A percentile compares a stretch with the other conserved stretches of the same genome.
phyloP scores from a whole-genome alignment of 2,329 filamentous ascomycete genomes.

The Rutstroemia sp. region DNA sequence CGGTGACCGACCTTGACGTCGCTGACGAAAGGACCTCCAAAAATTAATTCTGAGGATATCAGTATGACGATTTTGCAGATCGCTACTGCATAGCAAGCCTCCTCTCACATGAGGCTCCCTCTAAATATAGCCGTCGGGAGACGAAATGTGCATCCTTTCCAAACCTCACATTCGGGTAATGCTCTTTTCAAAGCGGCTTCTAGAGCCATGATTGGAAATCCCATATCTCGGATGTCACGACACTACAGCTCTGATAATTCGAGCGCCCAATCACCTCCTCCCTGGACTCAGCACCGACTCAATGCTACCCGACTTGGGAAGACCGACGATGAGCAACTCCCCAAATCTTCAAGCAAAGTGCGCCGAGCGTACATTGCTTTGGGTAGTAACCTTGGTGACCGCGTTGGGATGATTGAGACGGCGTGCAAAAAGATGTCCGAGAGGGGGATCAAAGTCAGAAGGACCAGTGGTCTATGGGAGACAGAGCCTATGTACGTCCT shows the following conservation, averaged over 20 bases:
- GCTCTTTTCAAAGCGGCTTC: not conserved
- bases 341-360: not conserved
- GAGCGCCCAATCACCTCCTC: not conserved
- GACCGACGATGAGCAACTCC: not conserved
- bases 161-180: not conserved
- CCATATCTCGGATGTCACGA: not conserved
- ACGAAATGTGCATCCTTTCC: not conserved
- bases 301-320: not conserved
- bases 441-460: constrained; percentile 62
- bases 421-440: constrained; percentile 73
- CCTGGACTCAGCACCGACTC: constrained; percentile 7
- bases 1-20: not conserved
- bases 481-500: constrained; percentile 95
- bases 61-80: not conserved
- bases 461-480: constrained; percentile 87
- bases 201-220: not conserved
- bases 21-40: not conserved
- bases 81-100: not conserved
- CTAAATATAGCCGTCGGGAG: not conserved
- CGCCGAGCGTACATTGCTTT: constrained; percentile 69
- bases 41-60: not conserved
- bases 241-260: not conserved
- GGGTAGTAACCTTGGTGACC: constrained; percentile 87
- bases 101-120: not conserved
- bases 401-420: constrained; percentile 74